Evolutionary conservation across 2,329 filamentous ascomycete genomes (phyloP), one percentile per base, ranked within the genome.

Genomic region (Capronia coronata): DNA sequence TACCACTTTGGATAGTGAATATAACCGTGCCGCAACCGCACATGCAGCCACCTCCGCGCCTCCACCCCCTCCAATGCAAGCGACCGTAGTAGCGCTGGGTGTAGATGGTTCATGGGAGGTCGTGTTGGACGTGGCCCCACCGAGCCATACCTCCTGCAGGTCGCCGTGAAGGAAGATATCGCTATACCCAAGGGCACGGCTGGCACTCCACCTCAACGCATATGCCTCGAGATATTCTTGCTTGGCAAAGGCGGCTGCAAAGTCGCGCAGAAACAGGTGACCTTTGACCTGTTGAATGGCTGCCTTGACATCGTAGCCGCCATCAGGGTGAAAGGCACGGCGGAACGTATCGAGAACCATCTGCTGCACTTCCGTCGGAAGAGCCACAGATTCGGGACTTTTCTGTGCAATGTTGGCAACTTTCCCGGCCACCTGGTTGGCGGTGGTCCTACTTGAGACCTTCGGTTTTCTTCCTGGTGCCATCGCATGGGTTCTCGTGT

Each of bases 141-240:
- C 39, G 34, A 43, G 40, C 55, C 55, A 57, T 32, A 48, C 35
- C 35, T 45, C 37, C 32, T 55, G 46, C 43, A 48, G 43, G 18
- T 57, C 54, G 29, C 43, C 13, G 46, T 54, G 44, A 23, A 54
- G 27, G 19, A 83, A 73, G 13, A 83, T 64, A n/a, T 76, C 71
- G n/a, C 80, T 73, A 68, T 97, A 97, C 55, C 84, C 87, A 45
- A 97, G 70, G 0, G 89, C 86, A 46, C 93, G 76, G 45, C 86
- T 85, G 1, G 91, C 87, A 67, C 89, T 95, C 90, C 91, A 98
- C 60, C 93, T 74, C 46, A 87, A 79, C 7, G 88, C 87, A 71
- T 98, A 98, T 8, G 85, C 86, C 53, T 85, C 80, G 14, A 96
- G 75, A 60, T 84, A 78, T 38, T 84, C 80, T 48, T 80, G 75